Percentiles rank a stretch among this genome's conserved stretches.
These are phyloP conservation scores for Scedosporium boydii DNA, from an alignment of 2,329 filamentous ascomycete genomes.

Conservation along the genomic window DNA sequence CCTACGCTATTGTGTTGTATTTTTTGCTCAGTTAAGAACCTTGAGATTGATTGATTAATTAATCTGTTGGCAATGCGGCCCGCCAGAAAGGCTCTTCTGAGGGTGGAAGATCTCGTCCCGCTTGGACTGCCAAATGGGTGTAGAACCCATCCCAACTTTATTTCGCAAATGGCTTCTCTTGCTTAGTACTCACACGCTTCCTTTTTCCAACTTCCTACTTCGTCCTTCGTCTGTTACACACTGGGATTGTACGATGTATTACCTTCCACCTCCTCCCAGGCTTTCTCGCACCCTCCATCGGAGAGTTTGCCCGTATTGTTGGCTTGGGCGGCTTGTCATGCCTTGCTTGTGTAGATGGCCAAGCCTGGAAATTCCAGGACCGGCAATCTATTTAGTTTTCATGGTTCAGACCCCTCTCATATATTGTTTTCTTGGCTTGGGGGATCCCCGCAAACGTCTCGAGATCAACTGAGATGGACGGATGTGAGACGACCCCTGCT, in stretches of 20 bases:
- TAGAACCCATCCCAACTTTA: not conserved
- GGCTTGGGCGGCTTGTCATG: not conserved
- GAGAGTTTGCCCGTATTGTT: not conserved
- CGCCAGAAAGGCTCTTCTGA: not conserved
- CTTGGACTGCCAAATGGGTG: not conserved
- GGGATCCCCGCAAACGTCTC: no score
- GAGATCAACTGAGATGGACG: not conserved
- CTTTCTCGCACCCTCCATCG: not conserved
- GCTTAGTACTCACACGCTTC: not conserved
- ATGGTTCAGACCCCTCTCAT: not conserved
- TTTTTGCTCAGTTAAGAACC: not conserved
- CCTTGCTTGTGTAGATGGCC: not conserved
- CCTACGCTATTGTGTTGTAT: not conserved
- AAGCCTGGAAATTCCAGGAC: not conserved
- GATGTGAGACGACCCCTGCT: not conserved
- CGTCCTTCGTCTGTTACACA: not conserved
- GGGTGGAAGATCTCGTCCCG: not conserved
- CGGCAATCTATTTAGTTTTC: not conserved
- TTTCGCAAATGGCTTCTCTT: not conserved
- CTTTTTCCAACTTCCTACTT: not conserved
- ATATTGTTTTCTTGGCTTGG: not conserved
- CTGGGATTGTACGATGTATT: not conserved
- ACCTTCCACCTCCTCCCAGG: not conserved
- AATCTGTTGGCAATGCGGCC: slow-evolving; percentile 3
- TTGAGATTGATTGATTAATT: slow-evolving; percentile 1